These are phyloP conservation scores for Coemansia sp. DNA, from an alignment of 192 early-diverging fungal species.

Conservation along the genomic window DNA sequence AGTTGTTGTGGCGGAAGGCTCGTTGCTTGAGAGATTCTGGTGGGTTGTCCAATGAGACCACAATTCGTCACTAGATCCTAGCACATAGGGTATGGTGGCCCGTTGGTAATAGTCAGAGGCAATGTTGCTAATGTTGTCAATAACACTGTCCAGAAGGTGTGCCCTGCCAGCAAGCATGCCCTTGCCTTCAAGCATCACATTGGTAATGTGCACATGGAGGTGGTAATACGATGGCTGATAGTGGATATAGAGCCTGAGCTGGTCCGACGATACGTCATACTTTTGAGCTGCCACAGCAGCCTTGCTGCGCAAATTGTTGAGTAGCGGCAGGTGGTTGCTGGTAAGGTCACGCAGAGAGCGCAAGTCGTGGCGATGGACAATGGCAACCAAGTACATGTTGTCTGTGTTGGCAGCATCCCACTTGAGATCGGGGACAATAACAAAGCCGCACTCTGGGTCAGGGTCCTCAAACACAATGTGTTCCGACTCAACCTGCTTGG, in stretches of 20 bases:
- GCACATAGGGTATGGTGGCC: slow-evolving; percentile 57
- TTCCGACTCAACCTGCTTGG: slow-evolving; percentile 62
- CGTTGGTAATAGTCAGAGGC: slow-evolving; percentile 63
- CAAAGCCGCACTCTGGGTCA: slow-evolving; percentile 63
- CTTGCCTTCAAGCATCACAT: slow-evolving; percentile 57
- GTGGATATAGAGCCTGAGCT: slow-evolving; percentile 71
- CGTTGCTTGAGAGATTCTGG: not conserved
- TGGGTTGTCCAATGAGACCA: slow-evolving; percentile 27
- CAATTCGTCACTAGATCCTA: slow-evolving; percentile 56
- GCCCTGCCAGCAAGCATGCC: slow-evolving; percentile 65
- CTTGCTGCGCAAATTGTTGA: slow-evolving; percentile 62
- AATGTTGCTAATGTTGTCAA: slow-evolving; percentile 66
- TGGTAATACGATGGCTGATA: slow-evolving; percentile 85
- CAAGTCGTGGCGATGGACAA: slow-evolving; percentile 58
- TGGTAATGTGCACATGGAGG: slow-evolving; percentile 76
- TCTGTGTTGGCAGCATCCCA: slow-evolving; percentile 67
- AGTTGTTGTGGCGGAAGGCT: no score
- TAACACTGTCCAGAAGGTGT: slow-evolving; percentile 67
- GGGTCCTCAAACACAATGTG: slow-evolving; percentile 62
- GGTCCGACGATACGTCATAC: slow-evolving; percentile 55
- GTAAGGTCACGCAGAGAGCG: slow-evolving; percentile 64
- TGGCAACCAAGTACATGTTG: slow-evolving; percentile 65
- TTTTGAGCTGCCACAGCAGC: slow-evolving; percentile 45
- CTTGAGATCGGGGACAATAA: slow-evolving; percentile 77
- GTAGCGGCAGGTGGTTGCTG: slow-evolving; percentile 57